Evolutionary conservation across 495 filamentous ascomycete genomes (phyloP), one percentile per base, ranked within the genome.

Genomic region (Schizothecium vesticola): DNA sequence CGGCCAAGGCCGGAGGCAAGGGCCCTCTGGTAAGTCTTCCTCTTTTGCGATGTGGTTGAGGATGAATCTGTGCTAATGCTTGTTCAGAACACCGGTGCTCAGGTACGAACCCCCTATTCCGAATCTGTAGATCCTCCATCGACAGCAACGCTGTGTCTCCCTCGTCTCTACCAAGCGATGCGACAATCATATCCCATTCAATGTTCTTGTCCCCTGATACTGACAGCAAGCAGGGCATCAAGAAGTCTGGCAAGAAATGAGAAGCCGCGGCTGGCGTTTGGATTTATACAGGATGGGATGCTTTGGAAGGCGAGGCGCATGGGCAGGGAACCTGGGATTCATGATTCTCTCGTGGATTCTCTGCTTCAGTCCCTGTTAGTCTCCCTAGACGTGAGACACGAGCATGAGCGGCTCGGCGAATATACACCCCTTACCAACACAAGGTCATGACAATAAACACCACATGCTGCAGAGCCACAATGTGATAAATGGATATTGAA

Each of bases 161-260:
- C 16, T 29, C 13, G 8, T 16, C 33, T 16, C 8, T 2, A 51
- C 31, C 43, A 51, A n/a, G 19, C 43, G 43, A 51, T 51, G 43
- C 43, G 43, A 51, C 43, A 51, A 51, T 51, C 12, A 8, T 9
- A 7, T 33, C 60, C 19, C 23, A 3, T 12, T 31, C 6, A 0
- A 6, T n/a, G 11, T 24, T 8, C 22, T 26, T 23, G n/a, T 9
- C 51, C 43, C 25, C 57, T 26, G 9, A 13, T 21, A 58, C 56
- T 51, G 11, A 36, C 56, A 28, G 10, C 23, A 58, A 68, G 64
- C 36, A 75, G 81, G 91, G 91, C 61, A 95, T 95, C 82, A 95
- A 94, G 88, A 94, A 92, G 84, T 92, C 89, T 31, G 91, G 91
- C 76, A 94, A 95, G 89, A 93, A 93, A 85, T 92, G 85, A 82